A percentile compares a stretch with the other conserved stretches of the same genome.
phyloP scores from a whole-genome alignment of 1,284 basidiomycete genomes.

The Leccinum griseonigrum region DNA sequence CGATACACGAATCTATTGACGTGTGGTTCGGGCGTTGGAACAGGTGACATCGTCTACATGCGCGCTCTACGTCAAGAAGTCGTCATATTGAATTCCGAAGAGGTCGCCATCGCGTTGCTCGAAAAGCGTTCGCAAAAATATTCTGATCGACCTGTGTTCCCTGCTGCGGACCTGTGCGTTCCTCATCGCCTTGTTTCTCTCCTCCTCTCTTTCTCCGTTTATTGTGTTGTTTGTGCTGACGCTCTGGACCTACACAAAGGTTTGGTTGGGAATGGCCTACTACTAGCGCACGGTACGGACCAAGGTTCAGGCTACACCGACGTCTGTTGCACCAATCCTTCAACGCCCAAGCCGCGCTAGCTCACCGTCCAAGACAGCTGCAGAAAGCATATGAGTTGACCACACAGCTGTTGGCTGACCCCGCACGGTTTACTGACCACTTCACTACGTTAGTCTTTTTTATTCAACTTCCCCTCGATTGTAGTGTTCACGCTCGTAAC shows the following conservation, averaged over 20 bases:
- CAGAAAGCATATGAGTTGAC: background rate
- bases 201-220: background rate
- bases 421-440: background rate
- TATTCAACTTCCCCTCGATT: background rate
- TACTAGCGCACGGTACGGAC: background rate
- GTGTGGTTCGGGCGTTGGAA: background rate
- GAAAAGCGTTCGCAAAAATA: background rate
- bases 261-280: background rate
- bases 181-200: background rate
- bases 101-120: background rate
- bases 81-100: too few species aligned
- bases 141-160: background rate
- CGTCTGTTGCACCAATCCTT: too few species aligned
- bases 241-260: background rate
- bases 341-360: background rate
- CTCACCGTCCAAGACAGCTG: background rate
- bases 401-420: background rate
- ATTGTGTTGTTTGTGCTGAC: background rate
- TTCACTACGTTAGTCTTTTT: background rate
- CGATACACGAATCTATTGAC: background rate
- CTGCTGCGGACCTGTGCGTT: background rate
- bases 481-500: background rate
- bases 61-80: background rate
- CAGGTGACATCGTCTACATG: background rate
- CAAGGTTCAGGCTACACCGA: too few species aligned